Percentiles rank a stretch among this genome's conserved stretches.
Evolutionary conservation across 345 rosid species (phyloP).

Genomic region (Arabis alpina): DNA sequence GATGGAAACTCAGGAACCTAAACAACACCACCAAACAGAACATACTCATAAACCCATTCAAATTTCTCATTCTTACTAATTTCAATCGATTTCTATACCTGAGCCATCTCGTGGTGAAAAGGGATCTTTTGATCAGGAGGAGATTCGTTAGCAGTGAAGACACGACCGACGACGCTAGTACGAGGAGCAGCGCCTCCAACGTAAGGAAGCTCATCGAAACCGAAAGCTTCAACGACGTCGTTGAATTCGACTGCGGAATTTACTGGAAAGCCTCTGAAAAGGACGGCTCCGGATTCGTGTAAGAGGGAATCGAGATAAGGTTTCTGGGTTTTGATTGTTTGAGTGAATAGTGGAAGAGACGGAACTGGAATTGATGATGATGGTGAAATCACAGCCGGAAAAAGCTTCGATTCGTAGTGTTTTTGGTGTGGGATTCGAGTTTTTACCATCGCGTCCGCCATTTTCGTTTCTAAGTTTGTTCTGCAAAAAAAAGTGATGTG

Average conservation of each 20-base stretch:
- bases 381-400: conserved; percentile 65
- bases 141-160: conserved; percentile 92
- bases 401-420: conserved; percentile 48
- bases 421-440: conserved; percentile 59
- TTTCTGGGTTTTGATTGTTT: conserved; percentile 51
- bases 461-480: conserved; percentile 23
- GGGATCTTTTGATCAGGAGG: conserved; percentile 93
- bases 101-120: conserved; percentile 97
- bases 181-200: conserved; percentile 92
- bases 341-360: conserved; percentile 43
- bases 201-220: conserved; percentile 87
- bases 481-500: not conserved
- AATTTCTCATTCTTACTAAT: too few species aligned
- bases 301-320: conserved; percentile 64
- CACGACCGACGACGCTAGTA: conserved; percentile 78
- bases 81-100: conserved; percentile 34
- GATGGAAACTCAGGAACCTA: conserved; percentile 93
- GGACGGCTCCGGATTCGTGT: conserved; percentile 67
- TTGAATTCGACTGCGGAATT: conserved; percentile 74
- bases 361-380: conserved; percentile 39
- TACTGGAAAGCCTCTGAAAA: conserved; percentile 69
- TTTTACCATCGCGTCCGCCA: conserved; percentile 52
- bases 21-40: not conserved
- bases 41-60: too few species aligned
- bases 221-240: conserved; percentile 83